A percentile compares a stretch with the other conserved stretches of the same genome.
Conservation (phyloP, 2,329 filamentous ascomycete species). For the Trichophyton mentagrophytes region DNA sequence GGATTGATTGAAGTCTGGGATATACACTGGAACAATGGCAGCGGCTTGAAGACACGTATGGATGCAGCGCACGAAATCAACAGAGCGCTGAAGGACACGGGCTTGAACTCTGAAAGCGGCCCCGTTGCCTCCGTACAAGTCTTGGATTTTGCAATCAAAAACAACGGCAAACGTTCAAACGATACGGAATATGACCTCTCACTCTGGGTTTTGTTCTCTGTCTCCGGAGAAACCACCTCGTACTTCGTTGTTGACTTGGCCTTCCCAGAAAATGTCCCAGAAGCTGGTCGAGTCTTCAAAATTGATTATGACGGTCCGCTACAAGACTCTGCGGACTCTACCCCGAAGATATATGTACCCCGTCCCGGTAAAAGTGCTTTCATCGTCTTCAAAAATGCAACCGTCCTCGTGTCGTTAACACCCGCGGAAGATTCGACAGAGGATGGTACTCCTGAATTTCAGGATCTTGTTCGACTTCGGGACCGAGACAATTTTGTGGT, state of each 20-base stretch:
- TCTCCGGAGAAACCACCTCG: conserved; percentile 44
- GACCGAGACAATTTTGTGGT: conserved; percentile 38
- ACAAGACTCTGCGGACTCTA: conserved; percentile 29
- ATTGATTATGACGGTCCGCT: conserved; percentile 52
- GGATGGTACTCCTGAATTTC: conserved; percentile 60
- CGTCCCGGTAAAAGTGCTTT: conserved; percentile 69
- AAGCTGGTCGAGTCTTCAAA: conserved; percentile 54
- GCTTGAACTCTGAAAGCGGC: conserved; percentile 38
- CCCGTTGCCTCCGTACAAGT: background rate
- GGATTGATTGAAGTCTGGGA: conserved; percentile 77
- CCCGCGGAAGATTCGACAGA: conserved; percentile 59
- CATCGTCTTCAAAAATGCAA: conserved; percentile 62
- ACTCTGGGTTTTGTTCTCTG: conserved; percentile 49
- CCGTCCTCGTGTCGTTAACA: conserved; percentile 63
- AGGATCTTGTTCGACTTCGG: conserved; percentile 75
- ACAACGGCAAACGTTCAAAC: background rate
- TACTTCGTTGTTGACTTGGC: conserved; percentile 65
- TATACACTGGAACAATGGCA: conserved; percentile 74
- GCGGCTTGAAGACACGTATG: conserved; percentile 58
- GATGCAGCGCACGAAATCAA: conserved; percentile 56
- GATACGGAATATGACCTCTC: conserved; percentile 21
- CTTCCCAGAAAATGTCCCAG: conserved; percentile 41
- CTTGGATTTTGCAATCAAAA: conserved; percentile 49
- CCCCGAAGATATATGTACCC: conserved; percentile 63
- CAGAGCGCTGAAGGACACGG: conserved; percentile 46